phyloP scores from a whole-genome alignment of 2,329 filamentous ascomycete genomes.

The Chaetomium sp. region DNA sequence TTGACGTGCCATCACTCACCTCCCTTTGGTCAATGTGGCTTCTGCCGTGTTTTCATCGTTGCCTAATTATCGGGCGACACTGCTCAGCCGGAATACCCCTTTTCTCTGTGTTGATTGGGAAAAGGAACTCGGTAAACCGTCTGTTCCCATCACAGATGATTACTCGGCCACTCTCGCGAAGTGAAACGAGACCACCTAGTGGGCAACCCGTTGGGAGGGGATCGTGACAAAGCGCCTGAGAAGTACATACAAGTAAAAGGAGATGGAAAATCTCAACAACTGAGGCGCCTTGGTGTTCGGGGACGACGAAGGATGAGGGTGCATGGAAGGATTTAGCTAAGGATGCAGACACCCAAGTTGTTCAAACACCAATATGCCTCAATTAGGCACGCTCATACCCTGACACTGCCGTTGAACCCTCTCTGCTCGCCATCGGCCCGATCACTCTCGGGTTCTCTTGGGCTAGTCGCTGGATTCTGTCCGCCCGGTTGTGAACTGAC shows the following conservation, averaged over 20 bases:
- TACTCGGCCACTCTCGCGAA: background rate
- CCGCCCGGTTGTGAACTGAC: too few species aligned
- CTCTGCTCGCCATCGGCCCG: background rate
- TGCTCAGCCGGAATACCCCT: background rate
- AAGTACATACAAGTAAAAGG: background rate
- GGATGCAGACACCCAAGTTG: background rate
- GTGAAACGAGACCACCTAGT: background rate
- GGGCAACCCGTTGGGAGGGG: background rate
- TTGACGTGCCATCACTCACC: background rate
- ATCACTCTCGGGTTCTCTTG: background rate
- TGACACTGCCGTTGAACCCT: background rate
- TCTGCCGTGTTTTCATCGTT: background rate
- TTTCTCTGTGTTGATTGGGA: background rate
- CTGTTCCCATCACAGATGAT: background rate
- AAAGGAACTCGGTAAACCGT: background rate
- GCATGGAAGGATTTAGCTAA: constrained; percentile 20
- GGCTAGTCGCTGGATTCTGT: background rate
- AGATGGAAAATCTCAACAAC: background rate
- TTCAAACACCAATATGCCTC: background rate
- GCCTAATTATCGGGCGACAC: background rate
- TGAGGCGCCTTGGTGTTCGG: background rate
- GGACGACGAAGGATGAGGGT: constrained; percentile 5
- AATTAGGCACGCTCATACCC: background rate
- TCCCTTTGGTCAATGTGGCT: background rate
- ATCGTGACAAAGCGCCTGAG: background rate